Conservation (phyloP, 805 yeast species). For the Candida nanaspora region DNA sequence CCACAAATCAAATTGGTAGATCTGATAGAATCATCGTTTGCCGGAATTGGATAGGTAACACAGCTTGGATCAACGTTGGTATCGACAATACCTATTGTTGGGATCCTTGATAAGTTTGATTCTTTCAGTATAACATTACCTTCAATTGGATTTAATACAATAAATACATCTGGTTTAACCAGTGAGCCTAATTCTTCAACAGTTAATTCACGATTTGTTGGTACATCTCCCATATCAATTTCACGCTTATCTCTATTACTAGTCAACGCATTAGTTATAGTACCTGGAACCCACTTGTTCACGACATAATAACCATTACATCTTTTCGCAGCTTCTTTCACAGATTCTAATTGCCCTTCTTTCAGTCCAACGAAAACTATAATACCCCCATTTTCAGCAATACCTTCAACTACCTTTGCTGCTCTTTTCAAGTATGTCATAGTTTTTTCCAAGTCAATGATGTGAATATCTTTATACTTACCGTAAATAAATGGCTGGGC, state of each 20-base stretch:
- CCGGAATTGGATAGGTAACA: conserved; percentile 93
- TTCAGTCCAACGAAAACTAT: conserved; percentile 76
- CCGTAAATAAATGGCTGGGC: conserved; percentile 88
- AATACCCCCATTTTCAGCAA: conserved; percentile 79
- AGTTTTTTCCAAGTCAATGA: conserved; percentile 86
- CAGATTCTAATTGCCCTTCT: conserved; percentile 65
- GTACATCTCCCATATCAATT: conserved; percentile 65
- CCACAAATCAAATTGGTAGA: conserved; percentile 76
- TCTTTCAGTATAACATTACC: conserved; percentile 75
- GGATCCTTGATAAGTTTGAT: conserved; percentile 75
- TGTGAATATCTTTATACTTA: conserved; percentile 81
- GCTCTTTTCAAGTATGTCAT: conserved; percentile 71
- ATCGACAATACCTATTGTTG: conserved; percentile 90
- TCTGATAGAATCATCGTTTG: conserved; percentile 87
- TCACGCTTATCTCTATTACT: conserved; percentile 57
- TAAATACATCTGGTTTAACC: conserved; percentile 83
- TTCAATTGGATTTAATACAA: conserved; percentile 82
- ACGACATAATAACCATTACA: conserved; percentile 75
- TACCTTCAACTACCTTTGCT: conserved; percentile 73
- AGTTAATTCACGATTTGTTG: conserved; percentile 53
- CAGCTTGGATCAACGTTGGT: conserved; percentile 87
- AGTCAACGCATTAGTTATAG: conserved; percentile 74
- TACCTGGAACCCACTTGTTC: conserved; percentile 91
- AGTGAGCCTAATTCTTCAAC: conserved; percentile 43
- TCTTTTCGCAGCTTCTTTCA: conserved; percentile 74